Evolutionary conservation across 108 stramenopile species (phyloP).

Genomic region (Cyclotella sp.): DNA sequence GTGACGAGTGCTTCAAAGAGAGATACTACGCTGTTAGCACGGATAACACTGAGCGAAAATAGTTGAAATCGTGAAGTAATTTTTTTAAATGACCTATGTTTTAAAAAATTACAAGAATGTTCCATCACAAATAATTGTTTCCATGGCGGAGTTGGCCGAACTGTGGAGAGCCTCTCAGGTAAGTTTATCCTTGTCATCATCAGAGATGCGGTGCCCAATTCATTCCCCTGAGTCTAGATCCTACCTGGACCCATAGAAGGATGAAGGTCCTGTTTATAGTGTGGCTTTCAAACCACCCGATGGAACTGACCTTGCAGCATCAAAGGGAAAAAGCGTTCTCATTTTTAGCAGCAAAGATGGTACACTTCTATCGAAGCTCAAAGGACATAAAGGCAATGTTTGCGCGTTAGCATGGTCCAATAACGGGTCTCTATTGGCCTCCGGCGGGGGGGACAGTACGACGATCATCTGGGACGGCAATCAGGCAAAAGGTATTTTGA

Average conservation of each 20-base stretch:
- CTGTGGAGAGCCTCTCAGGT: neutral
- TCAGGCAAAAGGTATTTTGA: constrained; percentile 61
- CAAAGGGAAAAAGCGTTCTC: neutral
- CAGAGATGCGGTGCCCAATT: no score
- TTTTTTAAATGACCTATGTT: no score
- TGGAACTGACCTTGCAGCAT: neutral
- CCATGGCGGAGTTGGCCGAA: neutral
- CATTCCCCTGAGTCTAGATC: no score
- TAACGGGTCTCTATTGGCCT: constrained; percentile 47
- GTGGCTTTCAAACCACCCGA: neutral
- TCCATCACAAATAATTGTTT: no score
- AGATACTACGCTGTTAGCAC: constrained; percentile 20
- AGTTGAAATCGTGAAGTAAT: no score
- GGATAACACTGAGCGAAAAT: neutral
- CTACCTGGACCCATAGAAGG: neutral
- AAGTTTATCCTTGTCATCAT: no score
- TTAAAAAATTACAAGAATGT: no score
- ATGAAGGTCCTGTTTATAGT: neutral
- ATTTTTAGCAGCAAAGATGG: neutral
- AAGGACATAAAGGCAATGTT: constrained; percentile 8
- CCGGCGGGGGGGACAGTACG: constrained; percentile 72
- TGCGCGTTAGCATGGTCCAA: neutral
- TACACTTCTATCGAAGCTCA: neutral
- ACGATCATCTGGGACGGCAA: constrained; percentile 76
- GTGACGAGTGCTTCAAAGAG: constrained; percentile 36